Percentiles rank a stretch among this genome's conserved stretches.
phyloP scores from a whole-genome alignment of 805 yeast genomes.

The Starmerella cellae region DNA sequence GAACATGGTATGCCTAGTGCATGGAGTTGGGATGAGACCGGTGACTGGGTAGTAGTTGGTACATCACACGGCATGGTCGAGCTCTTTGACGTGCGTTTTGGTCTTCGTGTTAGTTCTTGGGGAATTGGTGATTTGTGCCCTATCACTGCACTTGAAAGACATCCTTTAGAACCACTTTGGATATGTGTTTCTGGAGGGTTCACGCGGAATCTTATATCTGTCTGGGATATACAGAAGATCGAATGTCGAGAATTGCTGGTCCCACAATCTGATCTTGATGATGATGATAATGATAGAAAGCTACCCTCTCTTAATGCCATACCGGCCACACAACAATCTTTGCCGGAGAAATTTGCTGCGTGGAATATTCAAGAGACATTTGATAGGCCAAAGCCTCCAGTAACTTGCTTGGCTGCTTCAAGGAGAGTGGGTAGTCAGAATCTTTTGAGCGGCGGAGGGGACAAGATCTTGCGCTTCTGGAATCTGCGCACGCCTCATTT shows the following conservation, averaged over 20 bases:
- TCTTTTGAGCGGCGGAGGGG: slow-evolving; percentile 25
- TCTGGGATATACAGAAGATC: slow-evolving; percentile 62
- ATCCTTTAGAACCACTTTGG: slow-evolving; percentile 36
- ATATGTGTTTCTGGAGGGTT: slow-evolving; percentile 58
- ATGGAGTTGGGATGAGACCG: slow-evolving; percentile 41
- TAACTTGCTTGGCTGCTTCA: slow-evolving; percentile 8
- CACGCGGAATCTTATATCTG: slow-evolving; percentile 42
- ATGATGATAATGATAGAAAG: slow-evolving; percentile 8
- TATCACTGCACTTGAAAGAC: slow-evolving; percentile 35
- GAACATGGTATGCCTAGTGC: slow-evolving; percentile 54
- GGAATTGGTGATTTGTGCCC: slow-evolving; percentile 39
- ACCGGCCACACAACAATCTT: slow-evolving; percentile 11
- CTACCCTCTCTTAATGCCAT: slow-evolving; percentile 21
- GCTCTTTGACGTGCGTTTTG: slow-evolving; percentile 72
- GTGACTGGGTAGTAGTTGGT: slow-evolving; percentile 59
- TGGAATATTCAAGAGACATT: slow-evolving; percentile 18
- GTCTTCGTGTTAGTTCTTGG: slow-evolving; percentile 47
- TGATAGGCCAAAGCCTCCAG: slow-evolving; percentile 5
- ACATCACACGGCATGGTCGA: slow-evolving; percentile 60
- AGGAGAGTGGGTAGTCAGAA: slow-evolving; percentile 1
- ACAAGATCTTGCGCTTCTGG: slow-evolving; percentile 28
- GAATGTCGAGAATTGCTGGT: slow-evolving; percentile 38
- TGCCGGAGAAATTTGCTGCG: slow-evolving; percentile 17
- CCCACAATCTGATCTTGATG: slow-evolving; percentile 10
- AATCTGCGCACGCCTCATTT: slow-evolving; percentile 26